Base-by-base conservation (phyloP, 768 basidiomycete species). In the Exidia glandulosa region DNA sequence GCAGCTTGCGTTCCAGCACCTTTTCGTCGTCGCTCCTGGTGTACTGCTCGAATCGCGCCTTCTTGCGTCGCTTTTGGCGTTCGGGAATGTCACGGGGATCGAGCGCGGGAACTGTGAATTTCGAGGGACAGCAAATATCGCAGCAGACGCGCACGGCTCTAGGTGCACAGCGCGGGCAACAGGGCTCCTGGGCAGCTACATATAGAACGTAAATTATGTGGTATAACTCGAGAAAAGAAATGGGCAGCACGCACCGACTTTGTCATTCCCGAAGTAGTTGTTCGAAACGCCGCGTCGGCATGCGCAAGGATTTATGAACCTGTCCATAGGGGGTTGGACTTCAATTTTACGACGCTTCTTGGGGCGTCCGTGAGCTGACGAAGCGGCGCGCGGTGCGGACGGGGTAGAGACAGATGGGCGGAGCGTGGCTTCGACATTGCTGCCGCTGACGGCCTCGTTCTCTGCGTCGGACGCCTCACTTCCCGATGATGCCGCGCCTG, bases 91-190 rank as follows among this genome's bases (percentile, higher is more conserved):
- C 41, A 5, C 9, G 41, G 16, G 41, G 2, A 4, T 45, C 41
- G 3, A 45, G 9, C 9, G 16, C 10, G 16, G 23, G 10, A 2
- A 23, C 3, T 9, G 41, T 1, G 3, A 45, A 45, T 4, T 9
- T 16, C 7, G 19, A 32, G 2, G 68, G 68, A 32, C 60, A 58
- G 57, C 68, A 67, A 29, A 71, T 37, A 25, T 66, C 65, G 48
- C 68, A 71, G 65, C 70, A 71, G 23, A 67, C 32, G 3, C 58
- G 7, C 10, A 66, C 61, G 9, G 33, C 16, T 0, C 23, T 7
- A 3, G 64, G 36, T 2, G n/a, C 7, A 30, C 68, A 71, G 33
- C 65, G 59, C 3, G 45, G 2, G 56, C 70, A 71, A 19, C 64
- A 62, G 5, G 34, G 50, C 9, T 63, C 56, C 55, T 62, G 61